Evolutionary conservation across 1,284 basidiomycete species (phyloP), one percentile per base, ranked within the genome.

Genomic region (Trametes sp.): DNA sequence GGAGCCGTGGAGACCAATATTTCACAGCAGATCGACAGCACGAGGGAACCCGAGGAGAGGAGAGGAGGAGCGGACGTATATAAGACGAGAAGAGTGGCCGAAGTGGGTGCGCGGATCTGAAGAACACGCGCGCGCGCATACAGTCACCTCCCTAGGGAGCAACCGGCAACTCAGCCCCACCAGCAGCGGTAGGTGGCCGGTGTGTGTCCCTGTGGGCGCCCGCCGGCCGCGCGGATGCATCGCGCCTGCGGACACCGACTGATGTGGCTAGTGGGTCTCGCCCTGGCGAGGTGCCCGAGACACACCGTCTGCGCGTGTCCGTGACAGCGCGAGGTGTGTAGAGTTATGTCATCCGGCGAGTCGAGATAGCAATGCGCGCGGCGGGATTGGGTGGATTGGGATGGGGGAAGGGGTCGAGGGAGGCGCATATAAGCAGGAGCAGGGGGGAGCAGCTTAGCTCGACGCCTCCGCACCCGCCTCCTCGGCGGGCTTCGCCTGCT

Each of bases 1-100:
- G 38, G 28, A 44, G 56, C 53, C 57, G 61, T 5, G 31, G 54
- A 41, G 45, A 41, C 64, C 59, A 48, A 24, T 56, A 61, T 63
- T 56, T 61, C 55, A 63, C 64, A 66, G 57, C 56, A 53, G 46
- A 57, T 31, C 42, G 56, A 63, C 54, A 45, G 38, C 49, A 45
- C 50, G 61, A 57, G 55, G 52, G 46, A 56, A 44, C n/a, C 46
- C 53, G 13, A 50, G 36, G 41, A 31, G 35, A 36, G 5, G 42
- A 23, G 42, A 44, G n/a, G 42, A 56, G 26, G 24, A 48, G 51
- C 38, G n/a, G n/a, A n/a, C n/a, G 41, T 36, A 57, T 54, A 62
- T 48, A 61, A 57, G 5, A 36, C 38, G 42, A 44, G 42, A 44
- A 21, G 42, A 44, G 36, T 7, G 31, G 31, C 13, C 7, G 31